These are phyloP conservation scores for Fragaria ananassa DNA, from an alignment of 306 rosid species.

Conservation along the genomic window DNA sequence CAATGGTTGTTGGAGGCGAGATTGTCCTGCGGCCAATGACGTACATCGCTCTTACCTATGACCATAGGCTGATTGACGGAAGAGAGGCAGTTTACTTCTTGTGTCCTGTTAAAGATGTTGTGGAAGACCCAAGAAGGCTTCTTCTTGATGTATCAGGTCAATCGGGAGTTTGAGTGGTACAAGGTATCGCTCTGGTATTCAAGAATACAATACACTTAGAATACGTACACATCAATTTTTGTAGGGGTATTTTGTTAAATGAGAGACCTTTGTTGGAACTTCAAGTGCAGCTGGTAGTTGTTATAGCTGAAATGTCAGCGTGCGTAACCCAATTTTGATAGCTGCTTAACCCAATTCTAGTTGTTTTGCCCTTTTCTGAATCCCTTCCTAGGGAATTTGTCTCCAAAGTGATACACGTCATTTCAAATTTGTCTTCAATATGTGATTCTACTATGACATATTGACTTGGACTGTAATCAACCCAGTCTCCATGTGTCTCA, in stretches of 20 bases:
- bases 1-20: constrained; percentile 64
- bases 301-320: constrained; percentile 20
- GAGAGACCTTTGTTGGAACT: constrained; percentile 23
- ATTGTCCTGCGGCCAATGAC: constrained; percentile 75
- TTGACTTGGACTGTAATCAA: background rate
- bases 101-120: constrained; percentile 71
- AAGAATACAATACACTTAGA: constrained; percentile 2
- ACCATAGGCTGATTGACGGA: constrained; percentile 78
- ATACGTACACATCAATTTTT: constrained; percentile 33
- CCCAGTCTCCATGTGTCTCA: background rate
- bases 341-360: background rate
- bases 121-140: constrained; percentile 78
- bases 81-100: constrained; percentile 89
- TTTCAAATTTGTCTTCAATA: background rate
- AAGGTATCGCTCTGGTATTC: constrained; percentile 14
- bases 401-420: background rate
- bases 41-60: constrained; percentile 80
- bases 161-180: constrained; percentile 5
- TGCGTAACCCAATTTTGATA: background rate
- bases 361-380: background rate
- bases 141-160: constrained; percentile 60
- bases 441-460: background rate
- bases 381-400: background rate
- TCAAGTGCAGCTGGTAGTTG: constrained; percentile 35
- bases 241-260: constrained; percentile 16